Evolutionary conservation across 2,329 filamentous ascomycete genomes (phyloP), one percentile per base, ranked within the genome.

Genomic region (Acrocalymma vagum): DNA sequence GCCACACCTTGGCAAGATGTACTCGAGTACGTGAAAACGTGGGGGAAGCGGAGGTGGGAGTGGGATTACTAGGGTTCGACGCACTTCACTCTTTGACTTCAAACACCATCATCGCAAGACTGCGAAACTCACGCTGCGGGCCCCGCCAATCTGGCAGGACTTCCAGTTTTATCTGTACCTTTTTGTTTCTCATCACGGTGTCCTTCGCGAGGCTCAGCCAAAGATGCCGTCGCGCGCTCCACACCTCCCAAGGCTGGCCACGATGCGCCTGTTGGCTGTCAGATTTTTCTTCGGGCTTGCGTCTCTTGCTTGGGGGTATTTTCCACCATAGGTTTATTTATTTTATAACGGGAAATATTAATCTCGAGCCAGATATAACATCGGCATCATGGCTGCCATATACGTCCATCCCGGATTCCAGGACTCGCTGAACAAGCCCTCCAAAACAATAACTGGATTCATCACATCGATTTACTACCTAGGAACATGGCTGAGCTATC

Each of bases 401-500:
- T 78, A 82, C 36, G 78, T 81, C 5, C 76, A 82, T 52, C 75
- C 76, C 0, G 80, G 80, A 13, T 84, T 80, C 66, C 65, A 67
- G n/a, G 60, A 70, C 13, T 67, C 75, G 6, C 71, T 82, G 9
- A 62, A 73, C 33, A 54, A 74, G 17, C 78, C 74, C 5, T 69
- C 65, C 2, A 72, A 78, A 2, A 63, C 72, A 5, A 69, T 71
- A 32, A 80, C 70, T 34, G 80, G 80, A 6, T 60, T 79, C 25
- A 76, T 84, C 53, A 82, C 80, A 1, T 77, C 74, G 26, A 75
- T 81, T 22, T 83, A 83, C 67, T 83, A 83, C 51, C 58, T 80
- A 11, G 81, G 81, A 29, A 82, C 80, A 4, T 79, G 78, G 69
- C 38, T 72, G 11, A 79, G 78, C 51, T 83, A 83, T 55, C 51